A percentile compares a stretch with the other conserved stretches of the same genome.
These are phyloP conservation scores for Lasiodiplodia gonubiensis DNA, from an alignment of 2,329 filamentous ascomycete genomes.

Conservation along the genomic window DNA sequence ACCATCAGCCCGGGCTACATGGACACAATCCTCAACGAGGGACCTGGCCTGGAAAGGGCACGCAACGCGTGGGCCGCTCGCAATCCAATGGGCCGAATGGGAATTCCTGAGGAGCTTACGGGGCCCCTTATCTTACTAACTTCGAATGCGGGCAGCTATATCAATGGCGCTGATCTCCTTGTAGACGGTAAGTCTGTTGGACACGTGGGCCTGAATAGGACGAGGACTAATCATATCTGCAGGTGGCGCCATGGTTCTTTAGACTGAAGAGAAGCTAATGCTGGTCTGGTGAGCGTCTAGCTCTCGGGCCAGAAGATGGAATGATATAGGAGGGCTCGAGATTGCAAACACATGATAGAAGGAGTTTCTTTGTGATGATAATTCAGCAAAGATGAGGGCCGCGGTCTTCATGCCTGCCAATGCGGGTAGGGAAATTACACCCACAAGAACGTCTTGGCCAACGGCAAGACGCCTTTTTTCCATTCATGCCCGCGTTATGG, in stretches of 20 bases:
- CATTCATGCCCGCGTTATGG: neutral
- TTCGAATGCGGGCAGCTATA: slow-evolving; percentile 67
- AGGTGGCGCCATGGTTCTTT: slow-evolving; percentile 27
- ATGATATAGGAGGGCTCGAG: no score
- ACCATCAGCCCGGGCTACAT: slow-evolving; percentile 76
- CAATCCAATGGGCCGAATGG: slow-evolving; percentile 71
- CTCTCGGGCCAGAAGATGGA: no score
- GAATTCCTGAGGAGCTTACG: slow-evolving; percentile 65
- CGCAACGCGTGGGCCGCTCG: slow-evolving; percentile 63
- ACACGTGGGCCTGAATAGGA: neutral
- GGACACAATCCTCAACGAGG: slow-evolving; percentile 76
- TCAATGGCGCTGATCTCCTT: slow-evolving; percentile 71
- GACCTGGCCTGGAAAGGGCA: slow-evolving; percentile 61
- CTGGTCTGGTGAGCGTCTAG: neutral
- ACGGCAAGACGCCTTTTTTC: neutral
- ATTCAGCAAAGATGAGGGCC: neutral
- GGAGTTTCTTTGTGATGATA: no score
- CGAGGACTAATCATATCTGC: neutral
- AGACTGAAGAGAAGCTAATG: neutral
- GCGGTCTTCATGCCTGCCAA: slow-evolving; percentile 12
- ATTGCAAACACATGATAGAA: no score
- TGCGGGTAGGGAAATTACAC: slow-evolving; percentile 12
- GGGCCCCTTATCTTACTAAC: slow-evolving; percentile 66
- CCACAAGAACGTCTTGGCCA: slow-evolving; percentile 1
- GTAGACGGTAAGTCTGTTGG: slow-evolving; percentile 58